Percentiles rank a stretch among this genome's conserved stretches.
phyloP scores from a whole-genome alignment of 1,284 basidiomycete species.

The Ustilago shanxiensis region DNA sequence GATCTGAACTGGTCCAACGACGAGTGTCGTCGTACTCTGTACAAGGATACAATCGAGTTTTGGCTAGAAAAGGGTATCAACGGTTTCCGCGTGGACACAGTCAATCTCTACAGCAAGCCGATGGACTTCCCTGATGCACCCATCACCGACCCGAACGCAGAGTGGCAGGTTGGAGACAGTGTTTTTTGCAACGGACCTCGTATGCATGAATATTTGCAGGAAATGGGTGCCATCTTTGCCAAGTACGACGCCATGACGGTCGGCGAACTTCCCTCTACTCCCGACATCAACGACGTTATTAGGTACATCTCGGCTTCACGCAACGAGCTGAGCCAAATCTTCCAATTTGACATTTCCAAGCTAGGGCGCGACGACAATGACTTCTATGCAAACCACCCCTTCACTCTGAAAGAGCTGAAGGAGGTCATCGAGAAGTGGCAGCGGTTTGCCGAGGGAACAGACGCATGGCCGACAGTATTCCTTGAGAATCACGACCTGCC shows the following conservation, averaged over 20 bases:
- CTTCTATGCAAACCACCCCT: slow-evolving; percentile 73
- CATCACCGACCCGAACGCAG: slow-evolving; percentile 73
- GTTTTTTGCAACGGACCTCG: slow-evolving; percentile 53
- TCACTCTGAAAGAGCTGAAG: slow-evolving; percentile 76
- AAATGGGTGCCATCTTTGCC: slow-evolving; percentile 74
- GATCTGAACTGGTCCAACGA: slow-evolving; percentile 83
- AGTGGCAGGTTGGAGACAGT: slow-evolving; percentile 75
- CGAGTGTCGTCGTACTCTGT: slow-evolving; percentile 74
- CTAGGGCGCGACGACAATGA: slow-evolving; percentile 70
- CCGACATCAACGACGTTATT: slow-evolving; percentile 73
- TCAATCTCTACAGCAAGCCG: slow-evolving; percentile 62
- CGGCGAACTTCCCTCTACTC: slow-evolving; percentile 74
- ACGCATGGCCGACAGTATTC: slow-evolving; percentile 48
- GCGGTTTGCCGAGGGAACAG: slow-evolving; percentile 13
- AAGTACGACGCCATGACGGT: slow-evolving; percentile 75
- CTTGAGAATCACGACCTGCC: slow-evolving; percentile 72
- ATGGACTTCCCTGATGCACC: slow-evolving; percentile 63
- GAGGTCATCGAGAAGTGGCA: slow-evolving; percentile 77
- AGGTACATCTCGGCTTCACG: slow-evolving; percentile 76
- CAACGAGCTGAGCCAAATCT: slow-evolving; percentile 76
- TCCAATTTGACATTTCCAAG: slow-evolving; percentile 77
- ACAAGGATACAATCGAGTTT: slow-evolving; percentile 77
- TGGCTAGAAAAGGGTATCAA: slow-evolving; percentile 82
- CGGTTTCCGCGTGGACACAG: slow-evolving; percentile 74
- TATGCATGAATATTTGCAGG: slow-evolving; percentile 78